Base-by-base conservation (phyloP, 169 alveolate species). In the Eimeria praecox region DNA sequence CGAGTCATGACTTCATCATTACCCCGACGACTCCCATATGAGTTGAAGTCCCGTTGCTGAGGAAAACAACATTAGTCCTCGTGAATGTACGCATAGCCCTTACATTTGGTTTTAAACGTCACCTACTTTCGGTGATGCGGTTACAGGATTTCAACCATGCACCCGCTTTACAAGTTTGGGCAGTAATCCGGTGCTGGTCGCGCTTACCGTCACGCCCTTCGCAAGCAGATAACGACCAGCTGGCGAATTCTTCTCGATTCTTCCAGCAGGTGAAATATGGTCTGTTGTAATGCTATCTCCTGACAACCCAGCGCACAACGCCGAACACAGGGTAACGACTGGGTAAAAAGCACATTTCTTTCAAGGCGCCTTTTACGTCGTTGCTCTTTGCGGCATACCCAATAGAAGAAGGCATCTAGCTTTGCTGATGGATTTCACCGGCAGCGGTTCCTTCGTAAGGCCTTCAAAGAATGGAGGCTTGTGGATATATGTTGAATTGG, bases 191-290 rank as follows among this genome's bases (percentile, higher is more conserved):
- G 27, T 54, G 38, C 18, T 10, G 59, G 35, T 59, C 42, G 16
- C 6, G 59, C 92, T 97, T 83, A 97, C 97, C 64, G 89, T 92
- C 27, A 99, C 99, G 66, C 99, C 98, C 88, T 97, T 97, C 27
- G 96, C 97, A 56, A 96, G 69, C 46, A 99, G 97, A 96, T 97
- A 99, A 78, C 97, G 96, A 8, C 95, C 97, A 22, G 99, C 99
- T 22, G 99, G 99, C 3, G 99, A 99, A 42, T 97, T 98, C 96
- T 98, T 98, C 59, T 99, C 98, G 83, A 99, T 99, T 97, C 98
- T 98, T 12, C 99, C 99, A 9, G 99, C 99, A 30, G 99, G 99
- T n/a, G 99, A 98, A 69, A 99, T 99, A 97, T 99, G 99, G 97
- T 99, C 99, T 52, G 99, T 99, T 46, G 99, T 99, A 80, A 99